These are phyloP conservation scores for Oryza australiensis DNA, from an alignment of 176 grass and related monocot species.

Conservation along the genomic window DNA sequence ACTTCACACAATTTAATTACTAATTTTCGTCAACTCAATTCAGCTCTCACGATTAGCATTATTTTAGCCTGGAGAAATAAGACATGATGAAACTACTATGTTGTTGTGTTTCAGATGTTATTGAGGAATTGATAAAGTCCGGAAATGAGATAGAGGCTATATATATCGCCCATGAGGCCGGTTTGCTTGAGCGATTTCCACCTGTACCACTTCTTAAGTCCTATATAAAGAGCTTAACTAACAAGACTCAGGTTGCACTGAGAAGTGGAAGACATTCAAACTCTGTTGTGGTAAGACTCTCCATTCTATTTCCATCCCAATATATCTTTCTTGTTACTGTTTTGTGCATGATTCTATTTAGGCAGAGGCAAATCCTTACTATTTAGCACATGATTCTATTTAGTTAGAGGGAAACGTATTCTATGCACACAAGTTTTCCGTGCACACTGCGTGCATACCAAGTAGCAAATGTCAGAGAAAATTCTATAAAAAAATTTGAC, in stretches of 20 bases:
- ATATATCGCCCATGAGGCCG: conserved; percentile 66
- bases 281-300: conserved; percentile 58
- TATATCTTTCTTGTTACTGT: neutral
- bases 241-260: conserved; percentile 58
- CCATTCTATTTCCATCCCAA: neutral
- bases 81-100: conserved; percentile 24
- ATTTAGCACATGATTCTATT: neutral
- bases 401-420: neutral
- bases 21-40: neutral
- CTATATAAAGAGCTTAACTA: conserved; percentile 50
- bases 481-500: no score
- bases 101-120: conserved; percentile 54
- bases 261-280: conserved; percentile 51
- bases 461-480: no score
- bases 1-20: conserved; percentile 5
- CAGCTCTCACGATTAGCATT: neutral
- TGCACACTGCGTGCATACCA: no score
- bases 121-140: conserved; percentile 58
- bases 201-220: conserved; percentile 62
- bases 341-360: neutral
- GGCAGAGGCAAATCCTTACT: neutral
- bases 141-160: conserved; percentile 67
- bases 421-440: no score
- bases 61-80: conserved; percentile 17
- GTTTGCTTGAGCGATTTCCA: conserved; percentile 59